Evolutionary conservation across 164 flowering plant genomes (phyloP), one percentile per base, ranked within the genome.

Genomic region (Sextonia rubra): DNA sequence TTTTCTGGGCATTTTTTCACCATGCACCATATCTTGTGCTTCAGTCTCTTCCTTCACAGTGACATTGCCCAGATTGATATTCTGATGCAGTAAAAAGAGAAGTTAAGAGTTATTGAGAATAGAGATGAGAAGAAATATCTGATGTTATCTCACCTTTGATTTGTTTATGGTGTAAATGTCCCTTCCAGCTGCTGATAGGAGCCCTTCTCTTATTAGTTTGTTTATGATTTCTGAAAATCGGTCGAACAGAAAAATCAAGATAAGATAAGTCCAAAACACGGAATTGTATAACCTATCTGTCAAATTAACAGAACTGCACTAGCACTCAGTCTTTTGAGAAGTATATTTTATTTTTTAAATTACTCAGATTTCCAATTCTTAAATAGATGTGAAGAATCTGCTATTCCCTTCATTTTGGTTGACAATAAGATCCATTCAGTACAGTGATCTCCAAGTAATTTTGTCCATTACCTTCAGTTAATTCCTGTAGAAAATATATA

Each of bases 31-130:
- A 52, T 69, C 69, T 55, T 73, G 81, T 29, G 71, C 84, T 61
- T 84, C 91, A 30, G 27, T 77, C 86, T 92, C 98, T 73, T 86
- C 92, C 79, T 94, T 92, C 70, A 92, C 94, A 66, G 73, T 77
- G 71, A 66, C 76, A 47, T 88, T 82, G 37, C 85, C 89, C 66
- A 69, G 81, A 9, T 82, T 84, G 25, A 60, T 79, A n/a, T 69
- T 79, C 97, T 91, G 80, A 49, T 60, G 58, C 12, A 60, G n/a
- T 66, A 4, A 64, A 52, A 25, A 70, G 27, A 20, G 56, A 64
- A 52, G 12, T 52, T 27, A 56, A 52, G 58, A 52, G 58, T 2
- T 1, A 52, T 18, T 32, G n/a, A 30, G 8, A 30, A 2, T 11
- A 9, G 29, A 27, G n/a, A 12, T 14, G 48, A 29, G 60, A 58